Evolutionary conservation across 352 stramenopile genomes (phyloP).

Genomic region (Phytophthora pinifolia): DNA sequence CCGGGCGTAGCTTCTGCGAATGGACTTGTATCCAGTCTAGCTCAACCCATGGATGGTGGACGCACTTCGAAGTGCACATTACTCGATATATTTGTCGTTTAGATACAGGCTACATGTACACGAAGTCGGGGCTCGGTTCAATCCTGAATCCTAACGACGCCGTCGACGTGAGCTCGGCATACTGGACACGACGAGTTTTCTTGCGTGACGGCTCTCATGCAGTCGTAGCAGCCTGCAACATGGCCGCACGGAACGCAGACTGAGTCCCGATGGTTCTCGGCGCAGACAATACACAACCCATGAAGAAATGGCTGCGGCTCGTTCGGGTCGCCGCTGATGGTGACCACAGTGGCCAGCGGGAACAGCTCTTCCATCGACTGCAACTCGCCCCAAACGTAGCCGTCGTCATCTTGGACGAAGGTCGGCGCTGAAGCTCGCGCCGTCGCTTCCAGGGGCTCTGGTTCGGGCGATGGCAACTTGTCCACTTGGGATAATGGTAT

Average conservation of each 20-base stretch:
- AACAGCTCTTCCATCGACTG: slow-evolving; percentile 8
- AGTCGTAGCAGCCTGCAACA: slow-evolving; percentile 52
- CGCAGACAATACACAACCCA: slow-evolving; percentile 53
- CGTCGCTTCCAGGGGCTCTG: slow-evolving; percentile 4
- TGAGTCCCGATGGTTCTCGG: slow-evolving; percentile 44
- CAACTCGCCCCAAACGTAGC: slow-evolving; percentile 18
- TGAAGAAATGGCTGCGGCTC: slow-evolving; percentile 16
- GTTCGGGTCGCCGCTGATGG: slow-evolving; percentile 27
- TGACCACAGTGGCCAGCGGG: slow-evolving; percentile 25
- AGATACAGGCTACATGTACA: too few relatives aligned
- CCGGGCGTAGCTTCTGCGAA: slow-evolving; percentile 1
- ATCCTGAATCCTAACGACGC: slow-evolving; percentile 48
- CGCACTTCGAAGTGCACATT: slow-evolving; percentile 5
- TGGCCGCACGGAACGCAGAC: slow-evolving; percentile 68
- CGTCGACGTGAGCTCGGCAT: slow-evolving; percentile 43
- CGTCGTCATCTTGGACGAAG: slow-evolving; percentile 27
- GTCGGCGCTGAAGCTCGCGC: slow-evolving; percentile 25
- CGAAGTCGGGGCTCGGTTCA: slow-evolving; percentile 14
- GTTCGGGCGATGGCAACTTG: slow-evolving; percentile 6
- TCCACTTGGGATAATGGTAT: not conserved
- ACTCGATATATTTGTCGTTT: not conserved
- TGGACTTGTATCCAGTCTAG: slow-evolving; percentile 6
- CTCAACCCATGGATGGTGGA: slow-evolving; percentile 6
- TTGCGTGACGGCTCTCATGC: slow-evolving; percentile 38
- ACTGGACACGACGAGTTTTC: slow-evolving; percentile 43